These are phyloP conservation scores for Talaromyces ruber DNA, from an alignment of 495 filamentous ascomycete species.

Conservation along the genomic window DNA sequence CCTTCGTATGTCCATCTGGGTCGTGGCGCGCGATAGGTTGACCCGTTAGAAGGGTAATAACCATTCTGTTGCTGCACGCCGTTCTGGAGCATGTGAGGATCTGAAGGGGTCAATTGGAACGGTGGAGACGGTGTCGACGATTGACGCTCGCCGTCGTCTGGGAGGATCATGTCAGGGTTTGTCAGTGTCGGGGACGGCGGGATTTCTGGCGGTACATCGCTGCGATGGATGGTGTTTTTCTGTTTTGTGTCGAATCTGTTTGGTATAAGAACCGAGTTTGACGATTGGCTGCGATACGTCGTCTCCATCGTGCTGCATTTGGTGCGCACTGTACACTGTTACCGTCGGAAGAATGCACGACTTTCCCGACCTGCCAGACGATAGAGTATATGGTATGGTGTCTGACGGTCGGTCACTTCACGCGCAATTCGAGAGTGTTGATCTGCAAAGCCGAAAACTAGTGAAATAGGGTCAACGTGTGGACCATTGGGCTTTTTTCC, in stretches of 20 bases:
- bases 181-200: slow-evolving; percentile 74
- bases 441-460: neutral
- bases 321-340: neutral
- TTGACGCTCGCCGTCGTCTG: slow-evolving; percentile 51
- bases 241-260: slow-evolving; percentile 6
- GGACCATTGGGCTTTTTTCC: neutral
- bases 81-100: slow-evolving; percentile 1
- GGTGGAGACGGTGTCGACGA: slow-evolving; percentile 42
- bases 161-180: slow-evolving; percentile 93
- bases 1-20: slow-evolving; percentile 42
- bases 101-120: slow-evolving; percentile 11
- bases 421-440: neutral
- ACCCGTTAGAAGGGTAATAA: neutral
- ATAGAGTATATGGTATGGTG: neutral
- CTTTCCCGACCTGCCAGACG: neutral
- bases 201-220: slow-evolving; percentile 2
- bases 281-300: neutral
- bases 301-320: neutral
- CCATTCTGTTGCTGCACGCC: neutral
- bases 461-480: neutral
- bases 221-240: neutral
- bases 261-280: slow-evolving; percentile 6
- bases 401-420: neutral
- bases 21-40: slow-evolving; percentile 29
- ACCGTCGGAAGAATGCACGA: neutral